Evolutionary conservation across 805 yeast genomes (phyloP).

Genomic region (Candida ficus): DNA sequence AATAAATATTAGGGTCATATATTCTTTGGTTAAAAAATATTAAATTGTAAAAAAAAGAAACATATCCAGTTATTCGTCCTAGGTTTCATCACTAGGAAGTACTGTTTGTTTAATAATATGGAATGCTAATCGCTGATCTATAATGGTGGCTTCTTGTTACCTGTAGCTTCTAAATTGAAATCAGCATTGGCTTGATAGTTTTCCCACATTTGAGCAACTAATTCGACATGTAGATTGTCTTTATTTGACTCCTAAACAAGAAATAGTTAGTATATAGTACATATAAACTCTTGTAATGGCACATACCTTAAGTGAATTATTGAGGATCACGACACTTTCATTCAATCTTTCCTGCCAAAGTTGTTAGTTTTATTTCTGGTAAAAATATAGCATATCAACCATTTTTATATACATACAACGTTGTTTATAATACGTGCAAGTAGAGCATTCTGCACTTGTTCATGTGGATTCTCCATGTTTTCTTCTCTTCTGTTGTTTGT

Average conservation of each 20-base stretch:
- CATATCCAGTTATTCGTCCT: neutral
- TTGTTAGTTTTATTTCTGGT: slow-evolving; percentile 7
- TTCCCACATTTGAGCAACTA: slow-evolving; percentile 75
- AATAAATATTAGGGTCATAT: slow-evolving; percentile 2
- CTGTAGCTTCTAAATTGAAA: slow-evolving; percentile 63
- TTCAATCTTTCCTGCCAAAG: slow-evolving; percentile 62
- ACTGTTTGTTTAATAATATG: neutral
- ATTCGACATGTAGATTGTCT: slow-evolving; percentile 63
- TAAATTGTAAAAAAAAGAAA: no score
- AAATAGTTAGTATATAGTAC: slow-evolving; percentile 1
- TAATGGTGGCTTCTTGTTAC: slow-evolving; percentile 52
- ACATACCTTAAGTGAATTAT: slow-evolving; percentile 47
- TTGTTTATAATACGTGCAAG: slow-evolving; percentile 72
- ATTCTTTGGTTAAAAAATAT: neutral
- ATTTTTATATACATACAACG: slow-evolving; percentile 60
- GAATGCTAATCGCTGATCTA: slow-evolving; percentile 8
- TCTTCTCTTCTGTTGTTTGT: no score
- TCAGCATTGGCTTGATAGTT: slow-evolving; percentile 66
- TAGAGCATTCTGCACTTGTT: slow-evolving; percentile 71
- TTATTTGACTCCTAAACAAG: slow-evolving; percentile 46
- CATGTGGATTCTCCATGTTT: slow-evolving; percentile 80
- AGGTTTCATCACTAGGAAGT: slow-evolving; percentile 1
- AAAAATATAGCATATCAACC: no score
- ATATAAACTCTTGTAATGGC: slow-evolving; percentile 4
- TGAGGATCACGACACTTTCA: slow-evolving; percentile 61